Percentiles rank a stretch among this genome's conserved stretches.
These are phyloP conservation scores for Coriolopsis trogii DNA, from an alignment of 1,284 basidiomycete genomes.

Conservation along the genomic window DNA sequence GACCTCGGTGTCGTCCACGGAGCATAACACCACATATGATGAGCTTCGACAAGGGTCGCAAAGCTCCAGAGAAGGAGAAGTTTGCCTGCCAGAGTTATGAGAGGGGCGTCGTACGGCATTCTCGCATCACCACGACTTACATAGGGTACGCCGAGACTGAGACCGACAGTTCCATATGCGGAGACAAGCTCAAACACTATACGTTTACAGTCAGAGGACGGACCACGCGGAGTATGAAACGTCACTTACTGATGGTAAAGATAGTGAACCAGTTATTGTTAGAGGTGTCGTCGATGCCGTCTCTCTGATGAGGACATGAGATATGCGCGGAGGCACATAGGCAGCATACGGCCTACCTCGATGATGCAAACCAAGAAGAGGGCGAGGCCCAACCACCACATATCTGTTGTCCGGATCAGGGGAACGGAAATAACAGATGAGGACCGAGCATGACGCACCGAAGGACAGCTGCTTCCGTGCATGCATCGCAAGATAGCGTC, in stretches of 20 bases:
- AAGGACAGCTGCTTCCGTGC: slow-evolving; percentile 89
- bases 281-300: slow-evolving; percentile 43
- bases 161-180: slow-evolving; percentile 90
- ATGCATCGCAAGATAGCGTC: slow-evolving; percentile 79
- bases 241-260: slow-evolving; percentile 66
- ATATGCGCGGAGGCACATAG: neutral
- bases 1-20: slow-evolving; percentile 88
- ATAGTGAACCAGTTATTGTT: slow-evolving; percentile 76
- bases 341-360: slow-evolving; percentile 49
- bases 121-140: too few relatives aligned
- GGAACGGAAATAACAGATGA: too few relatives aligned
- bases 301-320: slow-evolving; percentile 33
- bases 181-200: slow-evolving; percentile 88
- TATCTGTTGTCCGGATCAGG: slow-evolving; percentile 52
- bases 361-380: slow-evolving; percentile 87
- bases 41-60: slow-evolving; percentile 84
- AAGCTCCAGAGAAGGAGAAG: slow-evolving; percentile 81
- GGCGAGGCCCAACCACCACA: slow-evolving; percentile 87
- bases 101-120: neutral
- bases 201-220: neutral
- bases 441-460: slow-evolving; percentile 55
- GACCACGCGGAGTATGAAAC: too few relatives aligned
- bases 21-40: slow-evolving; percentile 89
- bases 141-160: slow-evolving; percentile 73
- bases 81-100: slow-evolving; percentile 52